Evolutionary conservation across 805 yeast species (phyloP).

Genomic region (Clavispora santaluciae): DNA sequence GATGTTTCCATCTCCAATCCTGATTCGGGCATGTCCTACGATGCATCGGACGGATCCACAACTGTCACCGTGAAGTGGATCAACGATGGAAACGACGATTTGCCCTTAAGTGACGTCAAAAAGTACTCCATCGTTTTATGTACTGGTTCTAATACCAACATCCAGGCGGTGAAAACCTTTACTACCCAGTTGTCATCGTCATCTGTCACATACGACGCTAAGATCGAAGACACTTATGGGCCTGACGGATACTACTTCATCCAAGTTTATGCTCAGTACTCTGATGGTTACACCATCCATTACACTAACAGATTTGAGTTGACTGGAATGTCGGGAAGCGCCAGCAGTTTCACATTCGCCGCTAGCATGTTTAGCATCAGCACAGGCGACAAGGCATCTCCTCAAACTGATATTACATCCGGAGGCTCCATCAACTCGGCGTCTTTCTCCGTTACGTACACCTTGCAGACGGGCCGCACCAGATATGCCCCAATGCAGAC

Average conservation of each 20-base stretch:
- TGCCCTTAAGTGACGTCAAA: slow-evolving; percentile 40
- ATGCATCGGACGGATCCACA: slow-evolving; percentile 36
- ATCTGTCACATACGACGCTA: slow-evolving; percentile 34
- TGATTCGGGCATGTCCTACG: slow-evolving; percentile 29
- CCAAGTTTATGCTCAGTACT: slow-evolving; percentile 54
- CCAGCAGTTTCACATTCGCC: slow-evolving; percentile 38
- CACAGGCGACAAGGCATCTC: slow-evolving; percentile 39
- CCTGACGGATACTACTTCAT: slow-evolving; percentile 67
- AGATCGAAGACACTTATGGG: slow-evolving; percentile 40
- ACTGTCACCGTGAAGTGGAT: slow-evolving; percentile 32
- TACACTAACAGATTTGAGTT: slow-evolving; percentile 65
- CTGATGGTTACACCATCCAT: slow-evolving; percentile 50
- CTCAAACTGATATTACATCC: slow-evolving; percentile 32
- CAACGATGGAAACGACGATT: slow-evolving; percentile 51
- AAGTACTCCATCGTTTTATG: slow-evolving; percentile 54
- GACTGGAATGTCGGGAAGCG: slow-evolving; percentile 67
- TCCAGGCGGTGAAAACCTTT: slow-evolving; percentile 36
- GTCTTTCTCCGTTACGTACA: slow-evolving; percentile 68
- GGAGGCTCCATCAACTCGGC: slow-evolving; percentile 23
- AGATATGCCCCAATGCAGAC: slow-evolving; percentile 91
- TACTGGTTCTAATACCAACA: slow-evolving; percentile 56
- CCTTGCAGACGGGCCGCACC: slow-evolving; percentile 70
- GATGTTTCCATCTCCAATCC: slow-evolving; percentile 48
- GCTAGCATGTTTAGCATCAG: slow-evolving; percentile 24
- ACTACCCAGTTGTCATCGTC: slow-evolving; percentile 16